Evolutionary conservation across 2,329 filamentous ascomycete genomes (phyloP), one percentile per base, ranked within the genome.

Genomic region (Tolypocladium tundrense): DNA sequence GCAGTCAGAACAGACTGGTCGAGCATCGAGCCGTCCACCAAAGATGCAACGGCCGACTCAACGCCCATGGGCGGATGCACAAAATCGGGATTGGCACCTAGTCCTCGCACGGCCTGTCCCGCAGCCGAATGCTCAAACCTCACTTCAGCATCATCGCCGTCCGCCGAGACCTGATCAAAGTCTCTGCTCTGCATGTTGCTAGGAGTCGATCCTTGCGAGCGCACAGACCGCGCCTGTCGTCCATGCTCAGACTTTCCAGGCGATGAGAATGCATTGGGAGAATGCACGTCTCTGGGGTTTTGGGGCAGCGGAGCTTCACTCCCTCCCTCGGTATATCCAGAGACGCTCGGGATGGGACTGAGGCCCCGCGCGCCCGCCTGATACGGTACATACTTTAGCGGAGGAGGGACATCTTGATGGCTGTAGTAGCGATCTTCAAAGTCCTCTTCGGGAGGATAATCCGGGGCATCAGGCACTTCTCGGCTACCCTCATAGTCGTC

Each of bases 261-360:
- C 1, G 88, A 88, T 1, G 86, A 85, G 35, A 86, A 75, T 1
- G 80, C 83, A n/a, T 79, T 76, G 3, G 73, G 64, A 7, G 72
- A 72, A 16, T 77, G 78, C 51, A 79, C 79, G 39, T 81, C 73
- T 58, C 78, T 73, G 1, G 84, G 83, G 59, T 86, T 80, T 54
- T 82, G 82, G 65, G 81, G 82, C 37, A 74, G 73, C 40, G 79
- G 79, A 35, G 76, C 74, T 60, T 86, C 81, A 65, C 79, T 86
- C 56, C 84, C 84, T 53, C 85, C 84, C 65, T 91, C 86, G 4
- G 84, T 87, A 66, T 91, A 93, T 61, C 92, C 94, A 13, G 91
- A 93, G 19, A 96, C 90, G 66, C 92, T 97, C 64, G 94, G 92
- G 60, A 96, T 92, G 0, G 93, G 93, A 68, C 92, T 97, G 54